A percentile compares a stretch with the other conserved stretches of the same genome.
These are phyloP conservation scores for Zygoascus biomembranicola DNA, from an alignment of 805 yeast species.

Conservation along the genomic window DNA sequence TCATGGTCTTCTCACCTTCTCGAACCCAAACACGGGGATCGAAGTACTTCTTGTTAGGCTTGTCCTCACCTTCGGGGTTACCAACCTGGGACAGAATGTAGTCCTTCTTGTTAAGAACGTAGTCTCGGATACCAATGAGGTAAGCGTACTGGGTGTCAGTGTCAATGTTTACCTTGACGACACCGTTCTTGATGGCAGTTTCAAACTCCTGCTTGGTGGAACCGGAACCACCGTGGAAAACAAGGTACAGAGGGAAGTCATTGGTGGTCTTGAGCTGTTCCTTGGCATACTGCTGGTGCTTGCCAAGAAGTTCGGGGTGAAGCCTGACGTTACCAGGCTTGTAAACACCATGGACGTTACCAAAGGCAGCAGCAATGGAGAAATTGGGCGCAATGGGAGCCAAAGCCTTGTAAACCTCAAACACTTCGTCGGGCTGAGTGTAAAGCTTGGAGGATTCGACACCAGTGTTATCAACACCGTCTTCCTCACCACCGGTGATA, in stretches of 20 bases:
- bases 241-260: constrained; percentile 80
- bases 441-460: constrained; percentile 80
- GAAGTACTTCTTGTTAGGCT: constrained; percentile 99
- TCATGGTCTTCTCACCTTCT: constrained; percentile 99
- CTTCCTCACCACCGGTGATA: constrained; percentile 99
- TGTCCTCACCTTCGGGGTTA: constrained; percentile 98
- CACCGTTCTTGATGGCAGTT: constrained; percentile 87
- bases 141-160: constrained; percentile 99
- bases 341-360: constrained; percentile 99
- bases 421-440: constrained; percentile 94
- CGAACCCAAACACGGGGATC: constrained; percentile 99
- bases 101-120: constrained; percentile 92
- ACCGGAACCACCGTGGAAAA: constrained; percentile 99
- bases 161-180: constrained; percentile 97
- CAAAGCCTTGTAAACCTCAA: constrained; percentile 82
- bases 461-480: constrained; percentile 97
- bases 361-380: constrained; percentile 99
- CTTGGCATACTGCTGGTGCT: constrained; percentile 87
- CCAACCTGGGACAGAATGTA: constrained; percentile 85
- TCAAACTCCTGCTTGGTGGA: constrained; percentile 87
- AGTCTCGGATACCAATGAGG: constrained; percentile 95
- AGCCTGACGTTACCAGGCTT: constrained; percentile 97
- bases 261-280: constrained; percentile 47
- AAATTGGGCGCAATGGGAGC: constrained; percentile 91
- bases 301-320: constrained; percentile 88